Percentiles rank a stretch among this genome's conserved stretches.
These are phyloP conservation scores for Monascus ruber DNA, from an alignment of 2,329 filamentous ascomycete species.

Conservation along the genomic window DNA sequence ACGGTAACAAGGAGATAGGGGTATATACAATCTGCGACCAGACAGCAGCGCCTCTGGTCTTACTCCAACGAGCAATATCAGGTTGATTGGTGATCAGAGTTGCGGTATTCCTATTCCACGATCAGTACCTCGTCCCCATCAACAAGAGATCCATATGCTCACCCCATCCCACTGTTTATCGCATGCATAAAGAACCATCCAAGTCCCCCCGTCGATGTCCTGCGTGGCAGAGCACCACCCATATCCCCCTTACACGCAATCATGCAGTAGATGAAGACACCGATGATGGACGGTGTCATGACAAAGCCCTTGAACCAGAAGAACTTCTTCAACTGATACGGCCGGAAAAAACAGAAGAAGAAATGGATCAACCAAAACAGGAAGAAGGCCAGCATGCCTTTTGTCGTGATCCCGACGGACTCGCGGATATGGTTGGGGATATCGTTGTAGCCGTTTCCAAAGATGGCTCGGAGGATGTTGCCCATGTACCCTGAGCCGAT, in stretches of 20 bases:
- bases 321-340: slow-evolving; percentile 35
- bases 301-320: slow-evolving; percentile 36
- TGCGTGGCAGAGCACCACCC: slow-evolving; percentile 11
- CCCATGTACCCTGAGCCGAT: slow-evolving; percentile 9
- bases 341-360: slow-evolving; percentile 33
- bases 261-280: slow-evolving; percentile 32
- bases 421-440: slow-evolving; percentile 22
- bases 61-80: slow-evolving; percentile 31
- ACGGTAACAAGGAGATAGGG: neutral
- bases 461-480: slow-evolving; percentile 18
- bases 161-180: slow-evolving; percentile 29
- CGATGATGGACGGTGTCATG: slow-evolving; percentile 26
- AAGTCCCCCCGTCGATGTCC: slow-evolving; percentile 2
- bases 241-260: slow-evolving; percentile 26
- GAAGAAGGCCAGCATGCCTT: slow-evolving; percentile 26
- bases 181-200: slow-evolving; percentile 30
- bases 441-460: slow-evolving; percentile 21
- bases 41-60: slow-evolving; percentile 24
- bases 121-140: neutral
- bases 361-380: slow-evolving; percentile 31
- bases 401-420: slow-evolving; percentile 22
- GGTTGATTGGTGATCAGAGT: slow-evolving; percentile 34
- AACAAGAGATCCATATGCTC: neutral
- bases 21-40: slow-evolving; percentile 24
- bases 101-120: slow-evolving; percentile 14